Conservation (phyloP, 2,329 filamentous ascomycete species). For the Colletotrichum paranaense region DNA sequence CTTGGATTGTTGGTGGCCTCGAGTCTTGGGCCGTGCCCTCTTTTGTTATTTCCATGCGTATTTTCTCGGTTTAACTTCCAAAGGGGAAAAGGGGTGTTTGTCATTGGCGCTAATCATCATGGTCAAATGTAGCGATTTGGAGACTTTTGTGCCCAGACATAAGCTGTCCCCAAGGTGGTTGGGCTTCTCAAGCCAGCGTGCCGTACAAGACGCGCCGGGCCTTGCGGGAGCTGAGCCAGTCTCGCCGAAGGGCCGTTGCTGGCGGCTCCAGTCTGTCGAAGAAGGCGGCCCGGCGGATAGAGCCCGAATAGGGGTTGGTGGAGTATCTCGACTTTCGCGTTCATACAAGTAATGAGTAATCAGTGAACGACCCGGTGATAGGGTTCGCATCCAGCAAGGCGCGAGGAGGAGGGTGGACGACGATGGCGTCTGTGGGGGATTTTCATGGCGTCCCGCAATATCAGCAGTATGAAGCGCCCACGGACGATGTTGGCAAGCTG, state of each 20-base stretch:
- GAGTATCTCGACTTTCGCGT: not conserved
- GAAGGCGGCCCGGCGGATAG: not conserved
- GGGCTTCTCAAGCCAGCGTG: not conserved
- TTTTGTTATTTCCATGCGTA: slow-evolving; percentile 6
- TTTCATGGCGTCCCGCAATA: slow-evolving; percentile 6
- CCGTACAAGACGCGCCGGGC: not conserved
- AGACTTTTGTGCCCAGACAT: slow-evolving; percentile 6
- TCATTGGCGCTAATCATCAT: not conserved
- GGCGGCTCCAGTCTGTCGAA: not conserved
- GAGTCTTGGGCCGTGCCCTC: not conserved
- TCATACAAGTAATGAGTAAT: not conserved
- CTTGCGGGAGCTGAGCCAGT: not conserved
- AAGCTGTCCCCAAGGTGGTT: not conserved
- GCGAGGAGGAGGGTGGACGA: not conserved
- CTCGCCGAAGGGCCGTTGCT: not conserved
- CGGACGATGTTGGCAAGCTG: not conserved
- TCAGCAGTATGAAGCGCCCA: not conserved
- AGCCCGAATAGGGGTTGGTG: not conserved
- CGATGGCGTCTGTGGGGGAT: slow-evolving; percentile 12
- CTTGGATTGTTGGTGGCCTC: not conserved
- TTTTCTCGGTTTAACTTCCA: not conserved
- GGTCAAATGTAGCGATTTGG: slow-evolving; percentile 4
- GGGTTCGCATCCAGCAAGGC: not conserved
- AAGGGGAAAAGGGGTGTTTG: not conserved
- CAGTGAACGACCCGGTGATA: not conserved